phyloP scores from a whole-genome alignment of 768 basidiomycete genomes.

The Strobilomyces confusus region DNA sequence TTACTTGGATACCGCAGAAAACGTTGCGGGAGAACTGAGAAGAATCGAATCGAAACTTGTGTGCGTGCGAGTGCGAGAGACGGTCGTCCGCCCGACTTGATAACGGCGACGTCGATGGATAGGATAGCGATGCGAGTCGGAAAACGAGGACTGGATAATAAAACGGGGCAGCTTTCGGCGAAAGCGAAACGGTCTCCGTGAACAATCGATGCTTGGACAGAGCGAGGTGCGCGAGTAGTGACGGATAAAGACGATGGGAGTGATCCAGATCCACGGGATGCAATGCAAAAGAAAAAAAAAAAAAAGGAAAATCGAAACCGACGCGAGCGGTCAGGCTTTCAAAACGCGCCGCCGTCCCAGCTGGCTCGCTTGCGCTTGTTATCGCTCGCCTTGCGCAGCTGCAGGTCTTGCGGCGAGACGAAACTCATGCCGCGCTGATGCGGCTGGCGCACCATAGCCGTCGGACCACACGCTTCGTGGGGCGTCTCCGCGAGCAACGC shows the following conservation, averaged over 20 bases:
- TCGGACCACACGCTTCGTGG: constrained; percentile 7
- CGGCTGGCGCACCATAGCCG: constrained; percentile 12
- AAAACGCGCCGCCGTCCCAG: constrained; percentile 47
- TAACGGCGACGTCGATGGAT: not conserved
- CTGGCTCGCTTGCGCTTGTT: constrained; percentile 57
- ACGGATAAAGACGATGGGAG: constrained; percentile 9
- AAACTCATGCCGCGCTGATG: constrained; percentile 51
- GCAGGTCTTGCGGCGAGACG: constrained; percentile 50
- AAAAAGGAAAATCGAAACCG: not conserved
- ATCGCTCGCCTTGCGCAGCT: constrained; percentile 44
- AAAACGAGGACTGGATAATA: constrained; percentile 5
- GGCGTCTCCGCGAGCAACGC: constrained; percentile 22
- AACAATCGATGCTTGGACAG: not conserved
- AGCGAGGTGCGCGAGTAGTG: constrained; percentile 6
- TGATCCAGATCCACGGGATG: constrained; percentile 5
- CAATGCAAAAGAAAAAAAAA: not conserved
- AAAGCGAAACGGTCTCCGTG: constrained; percentile 6
- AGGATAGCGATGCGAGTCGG: constrained; percentile 21
- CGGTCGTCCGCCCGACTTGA: not conserved
- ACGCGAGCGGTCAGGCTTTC: too few species aligned
- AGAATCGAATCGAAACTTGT: not conserved
- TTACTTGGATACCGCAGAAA: constrained; percentile 18
- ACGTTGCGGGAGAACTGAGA: constrained; percentile 1
- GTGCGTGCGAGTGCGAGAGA: constrained; percentile 10
- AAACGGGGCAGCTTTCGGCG: not conserved